Evolutionary conservation across 495 filamentous ascomycete species (phyloP), one percentile per base, ranked within the genome.

Genomic region (Aspergillus nidulans): DNA sequence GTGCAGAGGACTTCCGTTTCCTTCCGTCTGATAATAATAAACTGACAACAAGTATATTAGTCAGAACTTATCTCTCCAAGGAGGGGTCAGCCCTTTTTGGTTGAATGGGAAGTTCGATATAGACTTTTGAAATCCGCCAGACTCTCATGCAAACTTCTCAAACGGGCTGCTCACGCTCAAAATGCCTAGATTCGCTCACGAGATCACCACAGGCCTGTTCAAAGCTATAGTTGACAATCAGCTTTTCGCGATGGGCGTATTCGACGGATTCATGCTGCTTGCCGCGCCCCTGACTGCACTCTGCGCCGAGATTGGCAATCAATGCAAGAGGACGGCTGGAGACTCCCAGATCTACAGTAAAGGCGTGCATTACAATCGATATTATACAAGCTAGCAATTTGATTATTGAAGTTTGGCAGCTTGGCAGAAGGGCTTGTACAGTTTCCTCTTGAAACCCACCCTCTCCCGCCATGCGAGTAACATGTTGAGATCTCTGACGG

Each of bases 241-340:
- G 32, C 40, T 53, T 9, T 18, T 43, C 21, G 20, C 38, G 19
- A 44, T 53, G 50, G 36, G 50, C 19, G 13, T 53, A 7, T 41
- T 20, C 4, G 36, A 53, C 3, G 50, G 44, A 42, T 24, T 53
- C 9, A 23, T 30, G 18, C 26, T n/a, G 2, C 23, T 9, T 16
- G 6, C 50, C 4, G 43, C 50, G 19, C 40, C n/a, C 10, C 21
- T 43, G 19, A 32, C 24, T 10, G 50, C 16, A 53, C 26, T 32
- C 36, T 25, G 20, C 50, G 12, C 21, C 13, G 39, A 20, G 19
- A 6, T 25, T 53, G 34, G 50, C 38, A 23, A 42, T 42, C 24
- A 20, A 41, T 42, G 40, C 50, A 13, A 53, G 50, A 44, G 23
- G 40, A 20, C 44, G 50, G 40, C 18, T 53, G 8, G 50, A 53